Percentiles rank a stretch among this genome's conserved stretches.
These are phyloP conservation scores for Zelopaecilomyces penicillatus DNA, from an alignment of 2,329 filamentous ascomycete genomes.

Conservation along the genomic window DNA sequence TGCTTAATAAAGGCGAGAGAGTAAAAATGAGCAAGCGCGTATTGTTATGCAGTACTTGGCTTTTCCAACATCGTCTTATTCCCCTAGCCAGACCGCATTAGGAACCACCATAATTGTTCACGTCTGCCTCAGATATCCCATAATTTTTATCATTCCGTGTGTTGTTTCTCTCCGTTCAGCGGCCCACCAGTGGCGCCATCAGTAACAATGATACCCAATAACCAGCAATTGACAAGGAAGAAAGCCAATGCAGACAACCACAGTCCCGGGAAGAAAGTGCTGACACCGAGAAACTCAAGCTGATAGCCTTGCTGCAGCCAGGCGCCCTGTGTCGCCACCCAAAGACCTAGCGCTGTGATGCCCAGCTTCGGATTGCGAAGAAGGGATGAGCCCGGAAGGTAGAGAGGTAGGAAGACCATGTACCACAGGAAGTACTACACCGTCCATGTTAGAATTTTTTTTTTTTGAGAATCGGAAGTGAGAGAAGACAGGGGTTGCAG, in stretches of 20 bases:
- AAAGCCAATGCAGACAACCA: slow-evolving; percentile 70
- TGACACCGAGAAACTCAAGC: slow-evolving; percentile 71
- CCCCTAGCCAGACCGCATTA: too few species aligned
- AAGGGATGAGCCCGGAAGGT: slow-evolving; percentile 73
- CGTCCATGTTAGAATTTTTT: background rate
- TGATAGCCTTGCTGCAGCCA: slow-evolving; percentile 71
- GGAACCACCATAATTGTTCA: too few species aligned
- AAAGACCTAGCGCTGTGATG: slow-evolving; percentile 55
- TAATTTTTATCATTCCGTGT: slow-evolving; percentile 15
- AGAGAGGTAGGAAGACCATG: slow-evolving; percentile 84
- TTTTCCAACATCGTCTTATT: too few species aligned
- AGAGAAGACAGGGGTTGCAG: background rate
- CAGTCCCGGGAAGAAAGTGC: slow-evolving; percentile 78
- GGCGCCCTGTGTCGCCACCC: slow-evolving; percentile 65
- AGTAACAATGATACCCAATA: slow-evolving; percentile 68
- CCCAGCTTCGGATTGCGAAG: slow-evolving; percentile 54
- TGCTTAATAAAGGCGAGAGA: too few species aligned
- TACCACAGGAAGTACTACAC: slow-evolving; percentile 96
- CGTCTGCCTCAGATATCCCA: slow-evolving; percentile 10
- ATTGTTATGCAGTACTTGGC: too few species aligned
- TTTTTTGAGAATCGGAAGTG: background rate
- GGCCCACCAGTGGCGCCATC: slow-evolving; percentile 40
- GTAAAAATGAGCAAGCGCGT: too few species aligned
- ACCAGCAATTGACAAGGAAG: slow-evolving; percentile 80
- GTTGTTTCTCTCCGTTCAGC: slow-evolving; percentile 12